Conservation (phyloP, 1,139 yeast species). For the Suhomyces chickasaworum region DNA sequence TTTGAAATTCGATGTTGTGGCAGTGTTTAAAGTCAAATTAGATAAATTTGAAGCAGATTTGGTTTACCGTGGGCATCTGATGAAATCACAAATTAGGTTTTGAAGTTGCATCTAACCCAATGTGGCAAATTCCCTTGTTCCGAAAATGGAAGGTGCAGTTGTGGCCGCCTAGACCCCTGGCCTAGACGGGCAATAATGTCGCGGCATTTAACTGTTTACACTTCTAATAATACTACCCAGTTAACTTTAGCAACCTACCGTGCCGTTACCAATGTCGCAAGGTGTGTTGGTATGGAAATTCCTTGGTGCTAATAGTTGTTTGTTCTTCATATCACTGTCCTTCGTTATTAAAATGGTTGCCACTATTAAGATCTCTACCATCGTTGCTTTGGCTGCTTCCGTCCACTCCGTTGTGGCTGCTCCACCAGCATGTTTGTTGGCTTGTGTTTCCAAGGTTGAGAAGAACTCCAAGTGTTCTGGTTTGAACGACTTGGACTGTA, state of each 20-base stretch:
- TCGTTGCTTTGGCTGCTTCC: constrained; percentile 53
- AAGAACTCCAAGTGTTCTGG: constrained; percentile 56
- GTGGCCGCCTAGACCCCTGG: constrained; percentile 8
- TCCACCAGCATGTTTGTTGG: constrained; percentile 88
- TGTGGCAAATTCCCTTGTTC: constrained; percentile 7
- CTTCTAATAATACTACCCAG: constrained; percentile 7
- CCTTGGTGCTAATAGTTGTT: not conserved
- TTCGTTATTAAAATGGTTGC: constrained; percentile 18
- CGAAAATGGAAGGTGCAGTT: not conserved
- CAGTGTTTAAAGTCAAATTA: constrained; percentile 39
- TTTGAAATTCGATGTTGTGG: constrained; percentile 47
- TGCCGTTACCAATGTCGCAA: constrained; percentile 8
- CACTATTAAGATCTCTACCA: constrained; percentile 41
- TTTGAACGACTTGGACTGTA: constrained; percentile 64
- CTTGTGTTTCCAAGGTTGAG: constrained; percentile 77
- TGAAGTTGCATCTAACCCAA: constrained; percentile 17
- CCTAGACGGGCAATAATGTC: constrained; percentile 12
- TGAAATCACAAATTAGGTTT: constrained; percentile 43
- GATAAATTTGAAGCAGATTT: constrained; percentile 42
- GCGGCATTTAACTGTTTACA: constrained; percentile 9
- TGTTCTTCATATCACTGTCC: constrained; percentile 3
- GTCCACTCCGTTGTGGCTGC: constrained; percentile 60
- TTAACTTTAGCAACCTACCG: not conserved
- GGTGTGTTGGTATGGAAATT: constrained; percentile 7
- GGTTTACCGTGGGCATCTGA: constrained; percentile 45